phyloP scores from a whole-genome alignment of 352 stramenopile genomes.

The Halophytophthora batemanensis region DNA sequence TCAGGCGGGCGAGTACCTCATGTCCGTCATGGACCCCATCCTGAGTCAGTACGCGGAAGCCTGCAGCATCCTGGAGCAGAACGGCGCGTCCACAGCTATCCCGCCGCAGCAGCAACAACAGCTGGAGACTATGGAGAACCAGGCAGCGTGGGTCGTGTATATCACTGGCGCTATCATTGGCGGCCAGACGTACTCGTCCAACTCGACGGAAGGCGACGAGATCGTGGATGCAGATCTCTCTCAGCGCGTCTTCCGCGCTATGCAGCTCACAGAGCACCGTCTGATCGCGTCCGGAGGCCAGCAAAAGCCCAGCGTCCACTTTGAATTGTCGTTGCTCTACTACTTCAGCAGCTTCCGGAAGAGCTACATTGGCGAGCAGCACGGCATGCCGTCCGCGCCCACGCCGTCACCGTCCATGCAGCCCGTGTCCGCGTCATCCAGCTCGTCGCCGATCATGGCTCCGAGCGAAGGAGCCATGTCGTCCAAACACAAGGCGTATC shows the following conservation, averaged over 20 bases:
- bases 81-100: constrained; percentile 31
- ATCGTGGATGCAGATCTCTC: constrained; percentile 95
- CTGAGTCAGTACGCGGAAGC: constrained; percentile 92
- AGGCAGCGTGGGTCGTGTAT: constrained; percentile 97
- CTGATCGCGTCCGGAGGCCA: constrained; percentile 86
- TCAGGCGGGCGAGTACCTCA: constrained; percentile 90
- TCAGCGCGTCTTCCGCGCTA: constrained; percentile 94
- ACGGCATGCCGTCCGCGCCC: constrained; percentile 80
- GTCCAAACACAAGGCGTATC: constrained; percentile 94
- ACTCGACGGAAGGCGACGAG: constrained; percentile 92
- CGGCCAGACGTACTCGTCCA: constrained; percentile 93
- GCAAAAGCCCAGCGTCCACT: constrained; percentile 87
- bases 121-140: constrained; percentile 89
- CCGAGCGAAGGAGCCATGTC: constrained; percentile 68
- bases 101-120: constrained; percentile 48
- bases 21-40: constrained; percentile 94
- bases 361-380: constrained; percentile 91
- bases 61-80: constrained; percentile 74
- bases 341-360: constrained; percentile 96
- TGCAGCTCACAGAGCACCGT: constrained; percentile 94
- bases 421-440: constrained; percentile 13
- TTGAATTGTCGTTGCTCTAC: constrained; percentile 95
- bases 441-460: constrained; percentile 82
- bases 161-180: constrained; percentile 96
- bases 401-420: constrained; percentile 53